Evolutionary conservation across 441 rosid species (phyloP).

Genomic region (Corymbia citriodora): DNA sequence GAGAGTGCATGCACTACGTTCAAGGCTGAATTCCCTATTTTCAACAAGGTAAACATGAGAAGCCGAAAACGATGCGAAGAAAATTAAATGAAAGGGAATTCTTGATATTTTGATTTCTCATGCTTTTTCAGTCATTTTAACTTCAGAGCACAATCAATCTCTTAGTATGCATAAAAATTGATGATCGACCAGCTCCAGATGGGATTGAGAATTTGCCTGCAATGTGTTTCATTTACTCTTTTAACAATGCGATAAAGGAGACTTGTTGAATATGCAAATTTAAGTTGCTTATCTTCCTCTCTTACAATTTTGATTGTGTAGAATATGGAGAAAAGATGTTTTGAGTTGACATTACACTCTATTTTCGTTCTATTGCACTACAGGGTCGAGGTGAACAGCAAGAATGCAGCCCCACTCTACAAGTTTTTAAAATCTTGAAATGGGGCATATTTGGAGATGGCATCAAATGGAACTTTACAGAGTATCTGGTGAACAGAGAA

Average conservation of each 20-base stretch:
- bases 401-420: conserved; percentile 67
- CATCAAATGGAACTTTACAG: conserved; percentile 92
- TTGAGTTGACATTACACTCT: background rate
- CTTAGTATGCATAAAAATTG: background rate
- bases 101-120: background rate
- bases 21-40: conserved; percentile 94
- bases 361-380: background rate
- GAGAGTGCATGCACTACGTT: conserved; percentile 59
- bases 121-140: background rate
- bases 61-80: background rate
- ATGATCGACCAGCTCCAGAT: background rate
- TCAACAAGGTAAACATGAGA: conserved; percentile 51
- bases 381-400: conserved; percentile 83
- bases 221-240: background rate
- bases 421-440: conserved; percentile 66
- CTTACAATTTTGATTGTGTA: background rate
- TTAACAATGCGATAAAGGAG: background rate
- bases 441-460: conserved; percentile 68
- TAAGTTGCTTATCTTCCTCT: background rate
- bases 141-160: background rate
- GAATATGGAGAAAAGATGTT: background rate
- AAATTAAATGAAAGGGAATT: background rate
- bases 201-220: background rate
- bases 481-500: conserved; percentile 69
- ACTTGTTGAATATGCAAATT: background rate